Conservation (phyloP, 1,284 basidiomycete species). For the Fomes fomentarius region DNA sequence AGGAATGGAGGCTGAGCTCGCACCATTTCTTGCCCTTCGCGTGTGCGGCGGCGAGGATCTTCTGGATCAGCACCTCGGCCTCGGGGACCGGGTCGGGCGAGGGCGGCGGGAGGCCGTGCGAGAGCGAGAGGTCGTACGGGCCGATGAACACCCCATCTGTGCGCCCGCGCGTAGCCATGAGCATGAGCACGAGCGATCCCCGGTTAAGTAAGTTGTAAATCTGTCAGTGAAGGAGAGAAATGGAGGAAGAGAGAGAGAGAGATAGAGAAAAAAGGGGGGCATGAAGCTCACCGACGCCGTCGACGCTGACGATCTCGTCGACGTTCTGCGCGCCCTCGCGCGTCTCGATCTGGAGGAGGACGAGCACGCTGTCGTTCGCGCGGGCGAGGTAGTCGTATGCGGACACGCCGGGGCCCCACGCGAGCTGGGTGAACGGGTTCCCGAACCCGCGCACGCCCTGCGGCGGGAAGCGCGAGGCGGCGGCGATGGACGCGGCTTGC, state of each 20-base stretch:
- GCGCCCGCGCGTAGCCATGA: background rate
- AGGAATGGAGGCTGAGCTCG: too few relatives aligned
- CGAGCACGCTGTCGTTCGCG: conserved; percentile 59
- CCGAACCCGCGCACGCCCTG: conserved; percentile 62
- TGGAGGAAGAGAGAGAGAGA: background rate
- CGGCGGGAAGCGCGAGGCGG: conserved; percentile 61
- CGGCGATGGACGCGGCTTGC: conserved; percentile 58
- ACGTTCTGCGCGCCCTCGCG: conserved; percentile 61
- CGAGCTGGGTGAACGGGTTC: conserved; percentile 57
- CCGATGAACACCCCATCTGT: conserved; percentile 65
- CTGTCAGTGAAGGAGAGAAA: too few relatives aligned
- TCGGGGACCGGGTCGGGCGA: conserved; percentile 65
- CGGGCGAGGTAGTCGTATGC: conserved; percentile 52
- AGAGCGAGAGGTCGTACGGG: conserved; percentile 67
- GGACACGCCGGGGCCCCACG: conserved; percentile 49
- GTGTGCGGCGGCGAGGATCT: conserved; percentile 56
- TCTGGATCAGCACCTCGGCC: conserved; percentile 63
- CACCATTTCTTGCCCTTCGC: conserved; percentile 70
- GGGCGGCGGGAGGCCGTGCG: conserved; percentile 59
- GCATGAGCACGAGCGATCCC: too few relatives aligned
- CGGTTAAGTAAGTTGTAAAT: too few relatives aligned
- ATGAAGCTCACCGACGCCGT: conserved; percentile 56
- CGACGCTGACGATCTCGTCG: conserved; percentile 62
- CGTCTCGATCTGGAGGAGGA: conserved; percentile 73
- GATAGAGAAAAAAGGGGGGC: background rate